Evolutionary conservation across 352 stramenopile species (phyloP).

Genomic region (Phytopythium sindhum): DNA sequence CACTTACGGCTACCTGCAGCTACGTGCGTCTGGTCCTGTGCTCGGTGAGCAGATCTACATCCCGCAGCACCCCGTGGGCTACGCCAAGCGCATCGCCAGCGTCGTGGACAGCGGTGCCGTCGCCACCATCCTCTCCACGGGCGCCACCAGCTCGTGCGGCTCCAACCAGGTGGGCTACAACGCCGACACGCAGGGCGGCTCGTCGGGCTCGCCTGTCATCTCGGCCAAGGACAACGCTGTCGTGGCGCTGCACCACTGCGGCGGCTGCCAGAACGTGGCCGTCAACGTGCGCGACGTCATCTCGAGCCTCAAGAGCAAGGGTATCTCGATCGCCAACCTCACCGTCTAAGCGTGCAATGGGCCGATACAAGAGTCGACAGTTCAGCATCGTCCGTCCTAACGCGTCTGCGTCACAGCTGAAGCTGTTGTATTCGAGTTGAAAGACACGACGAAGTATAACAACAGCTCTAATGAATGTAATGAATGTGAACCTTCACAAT

Average conservation of each 20-base stretch:
- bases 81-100: constrained; percentile 60
- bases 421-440: no score
- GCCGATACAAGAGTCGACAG: no score
- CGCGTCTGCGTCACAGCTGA: no score
- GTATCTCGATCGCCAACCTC: constrained; percentile 23
- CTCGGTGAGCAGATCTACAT: constrained; percentile 68
- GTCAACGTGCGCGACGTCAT: constrained; percentile 57
- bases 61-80: constrained; percentile 58
- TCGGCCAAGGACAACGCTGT: constrained; percentile 48
- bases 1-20: constrained; percentile 60
- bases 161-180: constrained; percentile 63
- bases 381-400: no score
- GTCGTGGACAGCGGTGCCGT: constrained; percentile 28
- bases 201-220: constrained; percentile 67
- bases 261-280: constrained; percentile 64
- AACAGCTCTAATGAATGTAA: no score
- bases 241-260: constrained; percentile 77
- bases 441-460: no score
- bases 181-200: constrained; percentile 69
- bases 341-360: constrained; percentile 2
- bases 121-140: constrained; percentile 30
- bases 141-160: constrained; percentile 39
- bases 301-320: constrained; percentile 28
- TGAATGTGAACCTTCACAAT: no score
- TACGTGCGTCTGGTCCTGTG: constrained; percentile 41